Base-by-base conservation (phyloP, 2,329 filamentous ascomycete genomes). In the Neoarthrinium moseri region DNA sequence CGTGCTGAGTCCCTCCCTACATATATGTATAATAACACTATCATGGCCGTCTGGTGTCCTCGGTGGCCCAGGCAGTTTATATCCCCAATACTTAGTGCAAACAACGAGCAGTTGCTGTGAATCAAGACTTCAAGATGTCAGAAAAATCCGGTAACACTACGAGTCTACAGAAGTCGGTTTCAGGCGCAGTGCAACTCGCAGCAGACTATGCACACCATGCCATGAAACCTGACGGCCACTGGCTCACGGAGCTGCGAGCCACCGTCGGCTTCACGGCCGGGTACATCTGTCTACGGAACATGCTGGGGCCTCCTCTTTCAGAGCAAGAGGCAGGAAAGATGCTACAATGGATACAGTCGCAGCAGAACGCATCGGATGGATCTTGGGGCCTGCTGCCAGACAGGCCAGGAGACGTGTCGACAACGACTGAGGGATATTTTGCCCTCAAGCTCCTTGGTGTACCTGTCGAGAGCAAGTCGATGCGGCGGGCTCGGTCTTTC, bases 201-300 rank as follows among this genome's bases (percentile, higher is more conserved):
- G 33, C 33, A 35, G 33, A 35, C 17, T 35, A 35, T 40, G 43
- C 36, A 26, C 20, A 39, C n/a, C 23, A 39, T 39, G 23, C 20
- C 4, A 39, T 39, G 12, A 23, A 18, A 26, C 42, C 33, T 3
- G 42, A 45, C 15, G 42, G 42, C 22, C 42, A 45, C 24, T 45
- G 42, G 42, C 33, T 36, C 13, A 26, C 32, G 12, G 42, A 45
- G 15, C 18, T 45, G 2, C 6, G 17, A 11, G 33, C 42, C 10
- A 45, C 33, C 2, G 42, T 27, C 4, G 26, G 30, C 23, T 36
- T 45, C 33, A 45, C 42, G 5, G 42, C 42, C 13, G 42, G 34
- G 15, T 35, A 45, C 15, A 21, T 45, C 17, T 36, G 33, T 21
- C 26, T 45, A 20, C 20, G 34, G 21, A 32, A 38, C 11, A 20